These are phyloP conservation scores for Myriosclerotinia curreyana DNA, from an alignment of 2,329 filamentous ascomycete genomes.

Conservation along the genomic window DNA sequence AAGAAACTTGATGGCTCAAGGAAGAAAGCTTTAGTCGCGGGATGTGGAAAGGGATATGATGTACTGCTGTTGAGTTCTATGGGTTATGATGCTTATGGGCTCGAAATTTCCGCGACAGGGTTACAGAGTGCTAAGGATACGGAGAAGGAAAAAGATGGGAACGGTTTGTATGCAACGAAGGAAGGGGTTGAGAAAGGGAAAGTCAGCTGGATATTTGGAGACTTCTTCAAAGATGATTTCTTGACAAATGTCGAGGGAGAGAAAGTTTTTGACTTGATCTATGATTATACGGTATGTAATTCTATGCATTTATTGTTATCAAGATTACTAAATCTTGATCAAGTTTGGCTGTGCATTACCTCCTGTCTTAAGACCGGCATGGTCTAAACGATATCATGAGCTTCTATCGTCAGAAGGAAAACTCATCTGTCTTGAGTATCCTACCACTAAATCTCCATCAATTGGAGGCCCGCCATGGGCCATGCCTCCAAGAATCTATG, in stretches of 20 bases:
- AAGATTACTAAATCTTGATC: slow-evolving; percentile 21
- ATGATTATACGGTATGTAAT: slow-evolving; percentile 57
- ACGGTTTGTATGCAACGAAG: slow-evolving; percentile 45
- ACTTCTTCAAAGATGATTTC: slow-evolving; percentile 66
- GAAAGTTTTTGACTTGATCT: slow-evolving; percentile 61
- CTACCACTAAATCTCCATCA: slow-evolving; percentile 64
- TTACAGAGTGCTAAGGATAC: slow-evolving; percentile 25
- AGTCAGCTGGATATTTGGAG: slow-evolving; percentile 56
- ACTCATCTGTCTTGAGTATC: slow-evolving; percentile 72
- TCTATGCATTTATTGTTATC: neutral
- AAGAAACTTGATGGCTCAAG: slow-evolving; percentile 33
- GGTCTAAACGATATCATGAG: slow-evolving; percentile 52
- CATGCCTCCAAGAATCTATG: slow-evolving; percentile 65
- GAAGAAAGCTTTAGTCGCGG: slow-evolving; percentile 68
- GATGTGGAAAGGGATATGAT: slow-evolving; percentile 80
- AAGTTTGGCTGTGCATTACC: slow-evolving; percentile 63
- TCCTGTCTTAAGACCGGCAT: slow-evolving; percentile 49
- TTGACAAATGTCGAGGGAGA: slow-evolving; percentile 43
- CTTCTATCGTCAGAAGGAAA: slow-evolving; percentile 51
- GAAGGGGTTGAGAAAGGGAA: slow-evolving; percentile 48
- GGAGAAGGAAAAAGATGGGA: slow-evolving; percentile 36
- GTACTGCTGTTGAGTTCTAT: slow-evolving; percentile 69
- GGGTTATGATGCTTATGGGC: slow-evolving; percentile 73
- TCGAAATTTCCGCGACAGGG: slow-evolving; percentile 51
- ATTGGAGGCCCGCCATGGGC: slow-evolving; percentile 71